Evolutionary conservation across 2,329 filamentous ascomycete species (phyloP).

Genomic region (Fusarium sp.): DNA sequence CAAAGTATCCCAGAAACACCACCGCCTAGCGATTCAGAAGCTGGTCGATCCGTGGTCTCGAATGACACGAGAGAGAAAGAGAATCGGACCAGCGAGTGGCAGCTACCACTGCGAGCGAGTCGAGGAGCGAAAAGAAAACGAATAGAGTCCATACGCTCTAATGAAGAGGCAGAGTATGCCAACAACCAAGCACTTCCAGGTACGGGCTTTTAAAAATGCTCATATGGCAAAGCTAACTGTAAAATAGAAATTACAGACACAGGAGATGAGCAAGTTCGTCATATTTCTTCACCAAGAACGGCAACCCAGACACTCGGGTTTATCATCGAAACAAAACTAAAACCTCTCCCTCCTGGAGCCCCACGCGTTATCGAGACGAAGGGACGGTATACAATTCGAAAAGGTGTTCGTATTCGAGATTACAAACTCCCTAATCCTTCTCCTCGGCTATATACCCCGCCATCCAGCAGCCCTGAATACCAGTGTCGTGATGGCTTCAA

Average conservation of each 20-base stretch:
- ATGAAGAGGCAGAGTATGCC: not conserved
- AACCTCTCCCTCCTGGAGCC: slow-evolving; percentile 48
- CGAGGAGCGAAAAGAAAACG: slow-evolving; percentile 29
- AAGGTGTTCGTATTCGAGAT: slow-evolving; percentile 52
- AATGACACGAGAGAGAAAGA: not conserved
- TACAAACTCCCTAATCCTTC: slow-evolving; percentile 44
- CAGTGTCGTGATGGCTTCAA: slow-evolving; percentile 55
- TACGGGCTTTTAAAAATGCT: not conserved
- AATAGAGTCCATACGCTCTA: slow-evolving; percentile 38
- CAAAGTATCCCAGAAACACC: slow-evolving; percentile 45
- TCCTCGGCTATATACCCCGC: not conserved
- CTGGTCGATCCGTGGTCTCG: not conserved
- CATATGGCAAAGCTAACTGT: not conserved
- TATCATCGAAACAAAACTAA: slow-evolving; percentile 35
- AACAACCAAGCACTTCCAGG: not conserved
- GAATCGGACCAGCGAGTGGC: not conserved
- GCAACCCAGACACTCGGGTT: not conserved
- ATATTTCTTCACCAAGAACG: not conserved
- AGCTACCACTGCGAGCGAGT: not conserved
- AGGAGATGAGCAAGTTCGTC: not conserved
- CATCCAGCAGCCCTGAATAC: slow-evolving; percentile 38
- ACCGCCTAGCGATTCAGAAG: not conserved
- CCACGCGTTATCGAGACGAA: slow-evolving; percentile 46
- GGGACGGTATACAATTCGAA: slow-evolving; percentile 50
- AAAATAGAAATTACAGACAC: not conserved